Conservation (phyloP, 352 stramenopile species). For the Pythium dissimile region DNA sequence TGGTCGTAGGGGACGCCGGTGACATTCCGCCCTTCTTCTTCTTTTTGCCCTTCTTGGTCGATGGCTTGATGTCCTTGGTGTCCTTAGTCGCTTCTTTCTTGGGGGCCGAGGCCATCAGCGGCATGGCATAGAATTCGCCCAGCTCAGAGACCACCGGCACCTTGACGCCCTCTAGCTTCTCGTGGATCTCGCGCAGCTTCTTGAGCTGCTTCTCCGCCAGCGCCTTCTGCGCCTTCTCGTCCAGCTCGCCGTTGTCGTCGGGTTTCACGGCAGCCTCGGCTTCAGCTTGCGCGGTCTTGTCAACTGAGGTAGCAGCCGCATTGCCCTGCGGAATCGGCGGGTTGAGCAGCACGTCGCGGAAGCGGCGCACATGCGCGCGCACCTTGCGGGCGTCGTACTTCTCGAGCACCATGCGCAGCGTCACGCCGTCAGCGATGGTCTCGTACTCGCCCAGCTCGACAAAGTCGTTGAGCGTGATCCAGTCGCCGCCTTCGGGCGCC, state of each 20-base stretch:
- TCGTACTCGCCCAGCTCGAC: slow-evolving; percentile 85
- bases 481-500: slow-evolving; percentile 16
- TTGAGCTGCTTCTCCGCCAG: slow-evolving; percentile 79
- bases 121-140: slow-evolving; percentile 61
- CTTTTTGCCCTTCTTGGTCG: slow-evolving; percentile 23
- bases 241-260: slow-evolving; percentile 22
- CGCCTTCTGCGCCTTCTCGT: slow-evolving; percentile 66
- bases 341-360: slow-evolving; percentile 80
- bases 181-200: slow-evolving; percentile 76
- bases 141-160: slow-evolving; percentile 63
- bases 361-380: slow-evolving; percentile 74
- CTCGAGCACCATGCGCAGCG: slow-evolving; percentile 80
- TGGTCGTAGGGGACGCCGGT: not conserved
- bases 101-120: slow-evolving; percentile 9
- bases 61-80: slow-evolving; percentile 31
- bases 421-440: slow-evolving; percentile 51
- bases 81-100: slow-evolving; percentile 22
- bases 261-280: slow-evolving; percentile 18
- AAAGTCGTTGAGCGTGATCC: slow-evolving; percentile 77
- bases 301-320: slow-evolving; percentile 3
- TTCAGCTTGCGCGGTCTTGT: slow-evolving; percentile 16
- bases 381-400: slow-evolving; percentile 87
- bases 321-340: slow-evolving; percentile 69
- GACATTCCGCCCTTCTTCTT: slow-evolving; percentile 30
- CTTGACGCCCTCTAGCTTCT: slow-evolving; percentile 73